phyloP scores from a whole-genome alignment of 306 rosid species.

The Prosopis cineraria region DNA sequence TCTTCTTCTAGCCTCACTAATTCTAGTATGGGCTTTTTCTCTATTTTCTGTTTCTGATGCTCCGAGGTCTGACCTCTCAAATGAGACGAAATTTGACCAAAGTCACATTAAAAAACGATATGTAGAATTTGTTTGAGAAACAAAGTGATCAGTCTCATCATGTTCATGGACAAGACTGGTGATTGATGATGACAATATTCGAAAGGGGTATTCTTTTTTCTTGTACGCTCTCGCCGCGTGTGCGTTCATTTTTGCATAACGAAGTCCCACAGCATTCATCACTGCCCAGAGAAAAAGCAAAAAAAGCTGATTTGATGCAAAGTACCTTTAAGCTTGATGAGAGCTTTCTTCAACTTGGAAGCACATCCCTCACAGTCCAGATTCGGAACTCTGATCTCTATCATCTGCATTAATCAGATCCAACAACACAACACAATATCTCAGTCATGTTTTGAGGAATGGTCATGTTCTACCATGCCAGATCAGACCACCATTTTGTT shows the following conservation, averaged over 20 bases:
- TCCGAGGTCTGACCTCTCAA: background rate
- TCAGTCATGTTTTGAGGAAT: too few species aligned
- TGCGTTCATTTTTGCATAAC: background rate
- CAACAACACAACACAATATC: too few species aligned
- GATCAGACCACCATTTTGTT: too few species aligned
- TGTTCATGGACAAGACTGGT: background rate
- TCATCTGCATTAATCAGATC: constrained; percentile 52
- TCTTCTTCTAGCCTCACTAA: background rate
- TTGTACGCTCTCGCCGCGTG: background rate
- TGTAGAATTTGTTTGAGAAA: background rate
- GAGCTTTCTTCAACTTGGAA: constrained; percentile 75
- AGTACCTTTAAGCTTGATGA: constrained; percentile 85
- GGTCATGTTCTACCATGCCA: too few species aligned
- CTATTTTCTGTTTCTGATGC: background rate
- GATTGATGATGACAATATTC: background rate
- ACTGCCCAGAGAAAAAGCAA: too few species aligned
- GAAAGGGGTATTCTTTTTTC: background rate
- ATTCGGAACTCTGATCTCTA: constrained; percentile 94
- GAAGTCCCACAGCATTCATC: background rate
- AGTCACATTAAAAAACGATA: background rate
- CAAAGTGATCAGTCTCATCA: background rate
- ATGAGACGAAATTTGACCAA: background rate
- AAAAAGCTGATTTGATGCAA: background rate
- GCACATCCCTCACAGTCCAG: constrained; percentile 98
- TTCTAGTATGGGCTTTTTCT: background rate